Evolutionary conservation across 768 basidiomycete species (phyloP).

Genomic region (Chalciporus piperatus): DNA sequence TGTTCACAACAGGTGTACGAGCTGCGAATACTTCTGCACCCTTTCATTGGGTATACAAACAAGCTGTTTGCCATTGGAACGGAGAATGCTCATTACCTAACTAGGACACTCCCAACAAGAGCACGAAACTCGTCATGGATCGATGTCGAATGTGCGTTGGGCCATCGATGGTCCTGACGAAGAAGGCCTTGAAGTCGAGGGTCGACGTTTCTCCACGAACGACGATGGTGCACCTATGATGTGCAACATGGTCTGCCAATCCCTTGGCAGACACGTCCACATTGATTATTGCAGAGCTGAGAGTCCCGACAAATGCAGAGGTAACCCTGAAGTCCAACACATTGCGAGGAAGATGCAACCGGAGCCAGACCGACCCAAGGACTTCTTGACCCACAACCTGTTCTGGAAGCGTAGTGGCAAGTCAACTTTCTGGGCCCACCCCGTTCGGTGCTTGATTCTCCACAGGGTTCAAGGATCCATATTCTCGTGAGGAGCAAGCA

Average conservation of each 20-base stretch:
- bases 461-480: conserved; percentile 62
- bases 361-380: conserved; percentile 45
- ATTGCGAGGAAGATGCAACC: conserved; percentile 39
- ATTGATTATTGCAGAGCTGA: conserved; percentile 52
- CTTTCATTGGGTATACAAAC: conserved; percentile 43
- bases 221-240: conserved; percentile 62
- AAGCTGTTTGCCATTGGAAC: not conserved
- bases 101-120: conserved; percentile 55
- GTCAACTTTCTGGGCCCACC: conserved; percentile 1
- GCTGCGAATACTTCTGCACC: conserved; percentile 58
- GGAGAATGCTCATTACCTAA: not conserved
- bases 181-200: conserved; percentile 45
- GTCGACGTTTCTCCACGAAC: conserved; percentile 47
- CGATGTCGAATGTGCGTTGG: conserved; percentile 58
- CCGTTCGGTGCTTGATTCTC: not conserved
- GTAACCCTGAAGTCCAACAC: conserved; percentile 45
- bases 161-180: conserved; percentile 51
- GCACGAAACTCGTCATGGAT: conserved; percentile 60
- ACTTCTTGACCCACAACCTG: conserved; percentile 52
- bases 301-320: conserved; percentile 32
- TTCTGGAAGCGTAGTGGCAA: conserved; percentile 57
- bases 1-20: conserved; percentile 39
- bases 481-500: conserved; percentile 51
- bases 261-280: conserved; percentile 53
- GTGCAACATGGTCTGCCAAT: conserved; percentile 52